Base-by-base conservation (phyloP, 352 stramenopile species). In the Pythium coloratum region DNA sequence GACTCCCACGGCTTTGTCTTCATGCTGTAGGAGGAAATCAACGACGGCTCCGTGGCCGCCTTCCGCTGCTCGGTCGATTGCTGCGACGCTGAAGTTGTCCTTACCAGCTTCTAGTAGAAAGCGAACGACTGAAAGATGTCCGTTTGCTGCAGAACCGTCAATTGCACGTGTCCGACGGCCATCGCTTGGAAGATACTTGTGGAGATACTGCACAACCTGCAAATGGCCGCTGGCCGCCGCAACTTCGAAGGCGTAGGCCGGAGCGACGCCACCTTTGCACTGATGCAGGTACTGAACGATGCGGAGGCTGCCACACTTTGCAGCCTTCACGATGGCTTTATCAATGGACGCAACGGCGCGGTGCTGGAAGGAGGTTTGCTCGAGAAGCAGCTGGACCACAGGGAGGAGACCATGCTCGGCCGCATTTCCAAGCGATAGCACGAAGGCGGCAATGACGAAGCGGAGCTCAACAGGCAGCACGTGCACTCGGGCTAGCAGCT, bases 221-320 rank as follows among this genome's bases (percentile, higher is more conserved):
- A 82, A 33, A 64, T 77, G 66, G 10, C 76, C 78, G 24, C 73
- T 62, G 1, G 64, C 69, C 1, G 76, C 76, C 6, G 71, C 73
- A 4, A 70, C 20, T 54, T 83, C 65, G 62, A 83, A 75, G 3
- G 73, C 77, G 14, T 34, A 61, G 28, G 36, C 28, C 40, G 71
- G 78, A 61, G 71, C 80, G 30, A 71, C 67, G 67, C 78, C 73
- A 0, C 12, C 28, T 6, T 76, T 62, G 56, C 76, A 44, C 6
- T 61, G 59, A 60, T 86, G 69, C 2, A 86, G 65, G 59, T 79
- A 86, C 57, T 63, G 66, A 24, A 86, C 73, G 5, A 82, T 55
- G 10, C 66, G 44, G 0, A 82, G 34, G 59, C 76, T 59, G 46
- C 46, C 46, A 7, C 5, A 12, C 6, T 24, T 20, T 53, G 46